These are phyloP conservation scores for Abrus pulchellus DNA, from an alignment of 306 rosid species.

Conservation along the genomic window DNA sequence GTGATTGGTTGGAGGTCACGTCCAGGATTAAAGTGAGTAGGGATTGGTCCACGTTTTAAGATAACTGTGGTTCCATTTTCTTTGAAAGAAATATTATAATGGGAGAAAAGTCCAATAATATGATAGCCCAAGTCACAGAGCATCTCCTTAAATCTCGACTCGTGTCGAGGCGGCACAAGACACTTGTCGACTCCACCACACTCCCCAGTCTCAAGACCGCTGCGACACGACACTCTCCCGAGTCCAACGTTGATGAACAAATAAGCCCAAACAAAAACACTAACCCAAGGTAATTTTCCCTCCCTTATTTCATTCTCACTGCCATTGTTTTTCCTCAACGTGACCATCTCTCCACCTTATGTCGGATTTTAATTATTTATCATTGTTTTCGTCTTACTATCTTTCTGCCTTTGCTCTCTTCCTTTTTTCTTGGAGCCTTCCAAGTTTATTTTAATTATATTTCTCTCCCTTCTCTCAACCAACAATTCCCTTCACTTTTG, in stretches of 20 bases:
- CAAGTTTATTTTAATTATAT: neutral
- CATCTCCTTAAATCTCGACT: slow-evolving; percentile 60
- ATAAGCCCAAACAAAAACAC: slow-evolving; percentile 4
- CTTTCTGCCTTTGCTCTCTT: neutral
- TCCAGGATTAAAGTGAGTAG: slow-evolving; percentile 19
- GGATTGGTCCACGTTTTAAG: slow-evolving; percentile 72
- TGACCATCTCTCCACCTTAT: neutral
- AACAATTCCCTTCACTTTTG: neutral
- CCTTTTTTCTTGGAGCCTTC: neutral
- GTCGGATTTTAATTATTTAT: neutral
- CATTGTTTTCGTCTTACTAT: neutral
- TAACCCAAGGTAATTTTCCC: slow-evolving; percentile 39
- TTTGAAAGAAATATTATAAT: neutral
- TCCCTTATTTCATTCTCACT: slow-evolving; percentile 5
- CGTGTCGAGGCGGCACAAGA: slow-evolving; percentile 59
- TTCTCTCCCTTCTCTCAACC: neutral
- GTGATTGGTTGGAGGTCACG: slow-evolving; percentile 52
- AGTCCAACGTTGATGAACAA: slow-evolving; percentile 12
- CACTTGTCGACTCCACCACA: slow-evolving; percentile 78
- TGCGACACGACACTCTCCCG: slow-evolving; percentile 53
- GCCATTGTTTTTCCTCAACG: neutral
- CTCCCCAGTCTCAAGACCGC: slow-evolving; percentile 43
- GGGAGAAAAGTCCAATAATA: neutral
- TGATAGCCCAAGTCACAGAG: neutral
- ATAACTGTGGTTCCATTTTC: slow-evolving; percentile 25